Evolutionary conservation across 2,329 filamentous ascomycete genomes (phyloP).

Genomic region (Diaporthe citriasiana): DNA sequence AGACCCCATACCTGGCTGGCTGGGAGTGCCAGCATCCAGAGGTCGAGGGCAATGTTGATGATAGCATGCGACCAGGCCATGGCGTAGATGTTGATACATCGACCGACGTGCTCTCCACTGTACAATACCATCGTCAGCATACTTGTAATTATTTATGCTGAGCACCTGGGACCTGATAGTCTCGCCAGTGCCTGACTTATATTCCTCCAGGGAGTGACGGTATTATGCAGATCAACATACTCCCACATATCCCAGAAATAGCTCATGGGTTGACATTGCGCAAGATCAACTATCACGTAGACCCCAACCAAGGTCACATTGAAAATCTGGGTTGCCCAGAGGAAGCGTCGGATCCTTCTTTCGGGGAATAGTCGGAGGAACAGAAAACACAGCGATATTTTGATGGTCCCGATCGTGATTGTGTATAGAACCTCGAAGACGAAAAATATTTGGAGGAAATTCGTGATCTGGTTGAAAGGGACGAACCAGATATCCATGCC

Average conservation of each 20-base stretch:
- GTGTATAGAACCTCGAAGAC: constrained; percentile 5
- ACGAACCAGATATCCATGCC: constrained; percentile 30
- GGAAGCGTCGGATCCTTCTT: not conserved
- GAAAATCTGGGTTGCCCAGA: constrained; percentile 30
- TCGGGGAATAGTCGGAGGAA: constrained; percentile 26
- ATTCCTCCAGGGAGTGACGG: not conserved
- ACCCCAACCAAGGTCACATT: not conserved
- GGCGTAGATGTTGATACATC: constrained; percentile 25
- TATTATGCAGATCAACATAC: not conserved
- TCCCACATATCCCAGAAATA: constrained; percentile 33
- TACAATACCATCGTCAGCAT: not conserved
- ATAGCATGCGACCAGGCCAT: constrained; percentile 35
- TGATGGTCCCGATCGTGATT: constrained; percentile 5
- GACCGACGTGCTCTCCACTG: constrained; percentile 11
- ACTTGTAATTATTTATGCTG: not conserved
- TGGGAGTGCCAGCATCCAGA: constrained; percentile 29
- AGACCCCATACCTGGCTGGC: constrained; percentile 23
- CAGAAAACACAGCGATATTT: constrained; percentile 18
- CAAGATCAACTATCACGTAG: constrained; percentile 7
- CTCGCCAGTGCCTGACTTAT: too few relatives aligned
- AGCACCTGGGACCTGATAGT: not conserved
- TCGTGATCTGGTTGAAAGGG: constrained; percentile 5
- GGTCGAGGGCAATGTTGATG: constrained; percentile 26
- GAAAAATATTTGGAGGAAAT: constrained; percentile 23
- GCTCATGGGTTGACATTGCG: constrained; percentile 20